These are phyloP conservation scores for Bimuria novae-zelandiae DNA, from an alignment of 2,329 filamentous ascomycete genomes.

Conservation along the genomic window DNA sequence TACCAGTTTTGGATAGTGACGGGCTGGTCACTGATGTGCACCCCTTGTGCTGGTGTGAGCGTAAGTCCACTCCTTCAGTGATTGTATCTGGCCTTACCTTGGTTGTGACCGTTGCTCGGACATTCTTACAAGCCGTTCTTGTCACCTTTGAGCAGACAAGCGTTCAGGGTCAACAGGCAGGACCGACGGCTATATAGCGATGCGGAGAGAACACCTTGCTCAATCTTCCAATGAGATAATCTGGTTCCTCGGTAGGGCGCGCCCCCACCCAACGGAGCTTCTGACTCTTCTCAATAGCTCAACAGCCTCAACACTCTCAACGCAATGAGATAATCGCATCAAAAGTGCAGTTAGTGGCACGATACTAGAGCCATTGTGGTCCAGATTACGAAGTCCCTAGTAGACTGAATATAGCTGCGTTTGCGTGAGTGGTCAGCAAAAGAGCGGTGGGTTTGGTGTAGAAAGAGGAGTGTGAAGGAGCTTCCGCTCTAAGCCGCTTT, in stretches of 20 bases:
- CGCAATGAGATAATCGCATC: not conserved
- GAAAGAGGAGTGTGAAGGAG: not conserved
- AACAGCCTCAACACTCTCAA: no score
- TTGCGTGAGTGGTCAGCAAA: not conserved
- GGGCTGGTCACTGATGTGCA: slow-evolving; percentile 78
- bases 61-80: not conserved
- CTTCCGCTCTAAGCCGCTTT: not conserved
- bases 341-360: not conserved
- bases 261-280: no score
- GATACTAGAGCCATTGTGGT: slow-evolving; percentile 1
- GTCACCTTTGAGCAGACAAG: not conserved
- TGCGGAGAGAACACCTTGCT: not conserved
- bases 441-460: not conserved
- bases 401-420: not conserved
- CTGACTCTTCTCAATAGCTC: no score
- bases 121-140: not conserved
- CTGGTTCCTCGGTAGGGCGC: no score
- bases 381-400: not conserved
- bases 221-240: no score
- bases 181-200: no score
- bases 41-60: slow-evolving; percentile 66
- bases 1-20: slow-evolving; percentile 74
- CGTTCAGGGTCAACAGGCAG: not conserved
- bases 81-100: not conserved
- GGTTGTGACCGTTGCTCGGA: not conserved